Percentiles rank a stretch among this genome's conserved stretches.
Evolutionary conservation across 164 flowering plant species (phyloP).

Genomic region (Nelumbo lutea): DNA sequence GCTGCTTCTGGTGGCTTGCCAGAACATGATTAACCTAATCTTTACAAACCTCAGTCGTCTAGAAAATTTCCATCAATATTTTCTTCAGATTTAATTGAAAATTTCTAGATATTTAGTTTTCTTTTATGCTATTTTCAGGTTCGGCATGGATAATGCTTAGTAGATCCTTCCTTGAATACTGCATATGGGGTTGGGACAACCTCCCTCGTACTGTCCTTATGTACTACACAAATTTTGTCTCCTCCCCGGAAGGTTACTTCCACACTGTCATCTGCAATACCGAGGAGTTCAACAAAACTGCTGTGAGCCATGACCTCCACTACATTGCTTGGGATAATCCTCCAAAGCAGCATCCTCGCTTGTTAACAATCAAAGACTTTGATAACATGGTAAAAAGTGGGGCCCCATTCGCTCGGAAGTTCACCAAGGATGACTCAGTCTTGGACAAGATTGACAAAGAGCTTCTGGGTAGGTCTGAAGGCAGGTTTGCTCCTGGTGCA

Average conservation of each 20-base stretch:
- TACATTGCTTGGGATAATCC: slow-evolving; percentile 99
- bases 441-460: slow-evolving; percentile 84
- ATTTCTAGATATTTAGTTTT: neutral
- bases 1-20: too few species aligned
- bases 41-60: too few species aligned
- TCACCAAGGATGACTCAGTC: slow-evolving; percentile 72
- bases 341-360: slow-evolving; percentile 89
- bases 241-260: slow-evolving; percentile 96
- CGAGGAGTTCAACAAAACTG: slow-evolving; percentile 53
- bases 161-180: slow-evolving; percentile 78
- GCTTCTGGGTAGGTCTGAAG: slow-evolving; percentile 48
- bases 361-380: slow-evolving; percentile 63
- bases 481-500: slow-evolving; percentile 72
- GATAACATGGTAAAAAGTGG: slow-evolving; percentile 79
- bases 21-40: too few species aligned
- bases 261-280: slow-evolving; percentile 93
- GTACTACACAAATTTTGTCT: slow-evolving; percentile 89
- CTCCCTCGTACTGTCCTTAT: slow-evolving; percentile 82
- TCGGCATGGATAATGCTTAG: slow-evolving; percentile 92
- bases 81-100: neutral
- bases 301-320: slow-evolving; percentile 88
- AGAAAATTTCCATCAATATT: neutral
- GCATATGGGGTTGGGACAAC: slow-evolving; percentile 97
- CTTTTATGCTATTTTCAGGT: slow-evolving; percentile 37
- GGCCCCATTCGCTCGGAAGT: slow-evolving; percentile 92